Base-by-base conservation (phyloP, 495 filamentous ascomycete species). In the Friedmanniomyces simplex region DNA sequence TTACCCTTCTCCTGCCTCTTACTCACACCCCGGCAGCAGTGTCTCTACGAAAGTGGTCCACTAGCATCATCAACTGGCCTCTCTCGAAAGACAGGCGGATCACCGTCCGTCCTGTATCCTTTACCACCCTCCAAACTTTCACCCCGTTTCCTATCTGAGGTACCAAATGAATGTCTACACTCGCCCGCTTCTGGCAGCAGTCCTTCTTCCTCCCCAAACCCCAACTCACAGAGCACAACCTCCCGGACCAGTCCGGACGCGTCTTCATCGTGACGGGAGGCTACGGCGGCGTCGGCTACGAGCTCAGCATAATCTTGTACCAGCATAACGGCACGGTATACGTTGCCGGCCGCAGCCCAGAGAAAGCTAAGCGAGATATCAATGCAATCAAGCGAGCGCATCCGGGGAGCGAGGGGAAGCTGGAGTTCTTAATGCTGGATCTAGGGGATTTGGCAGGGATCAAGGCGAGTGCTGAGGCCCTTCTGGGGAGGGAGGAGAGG, bases 201-300 rank as follows among this genome's bases (percentile, higher is more conserved):
- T 63, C 25, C 57, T 62, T 56, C 45, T 59, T 51, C 55, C 55
- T 62, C 8, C 55, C 55, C 21, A 37, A 2, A 11, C 63, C 63
- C 1, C 41, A 54, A 6, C 41, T 65, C 24, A 65, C 63, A 32
- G 63, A 65, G 26, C 37, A 59, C 25, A 46, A 62, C 13, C 37
- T 65, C 0, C 55, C 59, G 8, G 58, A 65, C 25, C 63, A 65
- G 53, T 39, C 45, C 10, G 63, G 63, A 20, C 42, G 56, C 16
- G 65, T 67, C 10, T 73, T 67, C 60, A 55, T 82, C 22, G 74
- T 82, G 11, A 80, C 80, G 0, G 79, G 80, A 20, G 70, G 70
- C 56, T 76, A 75, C 48, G 65, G 73, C n/a, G 77, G 78, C 21
- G 66, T 79, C 49, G 77, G 79, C 43, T 67, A 71, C 55, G 74